These are phyloP conservation scores for Brassica rapa DNA, from an alignment of 345 rosid species.

Conservation along the genomic window DNA sequence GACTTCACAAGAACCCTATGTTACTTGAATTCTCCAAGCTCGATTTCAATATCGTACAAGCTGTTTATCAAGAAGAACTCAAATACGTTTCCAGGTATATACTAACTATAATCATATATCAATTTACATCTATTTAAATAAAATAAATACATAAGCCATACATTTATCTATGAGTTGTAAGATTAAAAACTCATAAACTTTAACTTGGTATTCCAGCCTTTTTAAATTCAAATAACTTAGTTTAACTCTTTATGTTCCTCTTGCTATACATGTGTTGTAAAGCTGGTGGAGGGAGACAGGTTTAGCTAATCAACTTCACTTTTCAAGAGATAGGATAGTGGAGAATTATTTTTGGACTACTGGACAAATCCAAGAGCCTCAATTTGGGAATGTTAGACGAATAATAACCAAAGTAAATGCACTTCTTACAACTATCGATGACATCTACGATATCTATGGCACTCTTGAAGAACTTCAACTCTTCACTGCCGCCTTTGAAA, in stretches of 20 bases:
- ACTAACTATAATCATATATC: not conserved
- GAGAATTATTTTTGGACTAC: conserved; percentile 49
- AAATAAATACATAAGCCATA: not conserved
- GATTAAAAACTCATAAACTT: not conserved
- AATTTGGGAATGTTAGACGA: conserved; percentile 27
- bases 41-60: conserved; percentile 44
- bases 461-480: conserved; percentile 49
- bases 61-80: conserved; percentile 39
- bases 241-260: not conserved
- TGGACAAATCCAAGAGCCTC: conserved; percentile 43
- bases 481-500: conserved; percentile 42
- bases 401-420: conserved; percentile 35
- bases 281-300: conserved; percentile 52
- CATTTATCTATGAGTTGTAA: not conserved
- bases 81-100: conserved; percentile 32
- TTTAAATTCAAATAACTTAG: not conserved
- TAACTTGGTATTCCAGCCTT: not conserved
- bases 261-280: not conserved
- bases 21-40: conserved; percentile 34
- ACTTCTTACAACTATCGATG: conserved; percentile 42
- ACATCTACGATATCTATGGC: conserved; percentile 47
- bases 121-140: not conserved
- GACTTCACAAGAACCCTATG: conserved; percentile 15
- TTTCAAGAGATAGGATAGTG: conserved; percentile 43
- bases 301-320: conserved; percentile 33